Percentiles rank a stretch among this genome's conserved stretches.
phyloP scores from a whole-genome alignment of 768 basidiomycete genomes.

The Xanthoconium stramineum region DNA sequence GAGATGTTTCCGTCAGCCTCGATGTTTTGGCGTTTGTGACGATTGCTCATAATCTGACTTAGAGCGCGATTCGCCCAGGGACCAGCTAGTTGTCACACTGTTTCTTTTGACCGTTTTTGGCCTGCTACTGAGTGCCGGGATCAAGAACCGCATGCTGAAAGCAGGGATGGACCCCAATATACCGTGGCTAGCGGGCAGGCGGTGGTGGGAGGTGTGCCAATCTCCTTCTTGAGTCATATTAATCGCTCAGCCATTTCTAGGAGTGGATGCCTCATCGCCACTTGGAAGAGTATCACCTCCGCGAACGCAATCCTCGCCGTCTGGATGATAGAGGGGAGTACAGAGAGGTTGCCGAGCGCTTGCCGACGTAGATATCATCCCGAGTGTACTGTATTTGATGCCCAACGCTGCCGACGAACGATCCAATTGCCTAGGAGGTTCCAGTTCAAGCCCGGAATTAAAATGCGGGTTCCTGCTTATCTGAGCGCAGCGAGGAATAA shows the following conservation, averaged over 20 bases:
- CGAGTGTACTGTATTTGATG: not conserved
- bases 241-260: conserved; percentile 21
- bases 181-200: conserved; percentile 59
- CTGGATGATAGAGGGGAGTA: conserved; percentile 43
- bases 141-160: conserved; percentile 78
- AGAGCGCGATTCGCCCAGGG: conserved; percentile 95
- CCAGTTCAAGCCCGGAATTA: not conserved
- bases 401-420: not conserved
- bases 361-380: conserved; percentile 18
- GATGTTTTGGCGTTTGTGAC: conserved; percentile 31
- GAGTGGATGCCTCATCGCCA: conserved; percentile 48
- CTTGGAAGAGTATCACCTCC: conserved; percentile 50
- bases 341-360: conserved; percentile 36
- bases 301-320: conserved; percentile 31
- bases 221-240: conserved; percentile 18
- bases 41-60: conserved; percentile 23
- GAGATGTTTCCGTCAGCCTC: conserved; percentile 85
- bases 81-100: conserved; percentile 88
- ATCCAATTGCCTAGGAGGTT: not conserved
- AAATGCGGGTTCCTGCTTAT: not conserved
- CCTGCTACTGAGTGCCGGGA: conserved; percentile 77
- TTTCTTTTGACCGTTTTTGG: conserved; percentile 88
- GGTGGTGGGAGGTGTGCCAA: conserved; percentile 81
- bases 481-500: conserved; percentile 15
- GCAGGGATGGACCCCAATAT: conserved; percentile 66